These are phyloP conservation scores for Knoxia roxburghii DNA, from an alignment of 257 asterid species.

Conservation along the genomic window DNA sequence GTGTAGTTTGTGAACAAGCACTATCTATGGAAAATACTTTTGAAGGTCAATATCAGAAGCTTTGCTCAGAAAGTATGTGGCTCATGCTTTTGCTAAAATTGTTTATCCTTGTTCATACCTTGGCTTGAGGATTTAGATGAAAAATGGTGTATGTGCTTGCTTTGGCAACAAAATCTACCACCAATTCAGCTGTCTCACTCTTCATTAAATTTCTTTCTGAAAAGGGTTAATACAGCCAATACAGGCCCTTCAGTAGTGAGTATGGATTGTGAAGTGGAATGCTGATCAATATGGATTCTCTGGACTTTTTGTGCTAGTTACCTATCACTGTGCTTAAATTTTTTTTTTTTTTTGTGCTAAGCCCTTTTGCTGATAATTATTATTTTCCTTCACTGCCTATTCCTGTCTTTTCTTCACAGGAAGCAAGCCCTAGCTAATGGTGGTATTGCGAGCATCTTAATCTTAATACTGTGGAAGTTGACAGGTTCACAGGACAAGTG, in stretches of 20 bases:
- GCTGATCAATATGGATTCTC: not conserved
- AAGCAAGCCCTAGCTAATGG: conserved; percentile 78
- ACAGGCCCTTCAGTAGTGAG: not conserved
- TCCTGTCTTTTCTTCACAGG: conserved; percentile 41
- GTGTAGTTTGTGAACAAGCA: not conserved
- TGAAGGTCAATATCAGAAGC: not conserved
- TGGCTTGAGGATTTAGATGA: not conserved
- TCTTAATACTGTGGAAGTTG: conserved; percentile 53
- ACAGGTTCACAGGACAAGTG: conserved; percentile 65
- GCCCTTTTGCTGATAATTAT: not conserved
- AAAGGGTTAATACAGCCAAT: not conserved
- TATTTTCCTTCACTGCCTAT: conserved; percentile 3
- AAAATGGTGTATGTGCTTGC: not conserved
- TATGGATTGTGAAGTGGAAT: not conserved
- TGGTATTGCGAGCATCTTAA: conserved; percentile 66
- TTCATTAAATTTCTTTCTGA: not conserved
- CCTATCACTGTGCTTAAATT: not conserved
- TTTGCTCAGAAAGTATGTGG: not conserved
- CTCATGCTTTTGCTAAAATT: not conserved
- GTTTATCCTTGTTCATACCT: not conserved
- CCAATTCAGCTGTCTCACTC: not conserved
- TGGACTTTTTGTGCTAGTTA: too few species aligned
- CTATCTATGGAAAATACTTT: not conserved
- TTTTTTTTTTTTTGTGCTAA: not conserved
- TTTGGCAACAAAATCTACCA: not conserved